Conservation (phyloP, 2,329 filamentous ascomycete species). For the Alternaria rosae region DNA sequence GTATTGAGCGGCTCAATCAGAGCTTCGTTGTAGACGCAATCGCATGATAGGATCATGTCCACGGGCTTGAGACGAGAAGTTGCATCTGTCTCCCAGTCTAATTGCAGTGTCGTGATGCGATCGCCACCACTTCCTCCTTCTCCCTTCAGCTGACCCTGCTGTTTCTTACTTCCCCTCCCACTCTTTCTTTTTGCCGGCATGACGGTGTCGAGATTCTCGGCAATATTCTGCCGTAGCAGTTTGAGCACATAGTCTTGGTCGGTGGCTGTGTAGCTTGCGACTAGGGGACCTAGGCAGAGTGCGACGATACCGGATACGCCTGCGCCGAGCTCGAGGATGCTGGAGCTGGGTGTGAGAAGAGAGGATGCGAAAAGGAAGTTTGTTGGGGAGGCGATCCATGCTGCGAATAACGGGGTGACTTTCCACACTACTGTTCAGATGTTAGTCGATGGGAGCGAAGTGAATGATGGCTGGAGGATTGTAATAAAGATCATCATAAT, state of each 20-base stretch:
- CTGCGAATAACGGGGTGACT: slow-evolving; percentile 81
- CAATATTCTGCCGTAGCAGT: slow-evolving; percentile 77
- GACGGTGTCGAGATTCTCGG: slow-evolving; percentile 60
- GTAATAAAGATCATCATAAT: not conserved
- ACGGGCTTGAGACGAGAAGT: slow-evolving; percentile 61
- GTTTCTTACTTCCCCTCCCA: slow-evolving; percentile 35
- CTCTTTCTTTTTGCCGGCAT: slow-evolving; percentile 16
- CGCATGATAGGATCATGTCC: slow-evolving; percentile 81
- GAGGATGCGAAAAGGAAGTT: slow-evolving; percentile 69
- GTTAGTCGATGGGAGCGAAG: not conserved
- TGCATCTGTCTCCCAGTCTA: slow-evolving; percentile 82
- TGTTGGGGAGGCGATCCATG: slow-evolving; percentile 72
- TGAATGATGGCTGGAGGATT: not conserved
- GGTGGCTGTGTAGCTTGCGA: slow-evolving; percentile 76
- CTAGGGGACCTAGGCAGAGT: slow-evolving; percentile 67
- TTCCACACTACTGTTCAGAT: slow-evolving; percentile 78
- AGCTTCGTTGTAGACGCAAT: slow-evolving; percentile 94
- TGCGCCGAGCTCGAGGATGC: slow-evolving; percentile 83
- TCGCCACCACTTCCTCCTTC: not conserved
- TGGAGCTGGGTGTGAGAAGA: slow-evolving; percentile 63
- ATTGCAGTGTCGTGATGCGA: slow-evolving; percentile 29
- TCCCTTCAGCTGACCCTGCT: not conserved
- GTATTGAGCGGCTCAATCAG: slow-evolving; percentile 83
- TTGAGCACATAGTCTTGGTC: slow-evolving; percentile 87
- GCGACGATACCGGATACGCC: slow-evolving; percentile 85